These are phyloP conservation scores for Fusarium foetens DNA, from an alignment of 2,329 filamentous ascomycete genomes.

Conservation along the genomic window DNA sequence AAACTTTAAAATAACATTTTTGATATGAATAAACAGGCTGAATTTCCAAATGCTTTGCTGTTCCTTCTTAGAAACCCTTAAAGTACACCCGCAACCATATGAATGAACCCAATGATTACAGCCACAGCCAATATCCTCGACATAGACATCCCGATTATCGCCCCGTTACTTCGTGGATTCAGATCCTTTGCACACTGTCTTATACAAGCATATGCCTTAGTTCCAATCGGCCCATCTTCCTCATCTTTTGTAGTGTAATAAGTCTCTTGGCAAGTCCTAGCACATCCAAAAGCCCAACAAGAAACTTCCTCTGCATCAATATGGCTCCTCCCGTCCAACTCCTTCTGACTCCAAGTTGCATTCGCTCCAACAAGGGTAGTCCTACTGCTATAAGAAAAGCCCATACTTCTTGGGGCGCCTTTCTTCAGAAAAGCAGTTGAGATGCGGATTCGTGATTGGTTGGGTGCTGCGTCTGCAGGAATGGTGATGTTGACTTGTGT, in stretches of 20 bases:
- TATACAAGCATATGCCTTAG: constrained; percentile 25
- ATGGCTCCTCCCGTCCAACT: constrained; percentile 35
- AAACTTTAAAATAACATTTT: too few species aligned
- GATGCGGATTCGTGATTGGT: constrained; percentile 26
- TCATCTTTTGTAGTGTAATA: constrained; percentile 33
- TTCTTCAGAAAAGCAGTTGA: constrained; percentile 31
- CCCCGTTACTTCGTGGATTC: constrained; percentile 13
- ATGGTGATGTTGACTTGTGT: constrained; percentile 41
- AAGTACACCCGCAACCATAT: not conserved
- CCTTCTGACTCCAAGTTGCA: constrained; percentile 38
- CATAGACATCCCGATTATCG: not conserved
- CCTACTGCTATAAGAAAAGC: constrained; percentile 33
- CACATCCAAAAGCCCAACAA: constrained; percentile 37
- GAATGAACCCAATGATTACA: not conserved
- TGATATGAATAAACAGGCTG: not conserved
- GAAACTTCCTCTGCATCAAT: constrained; percentile 28
- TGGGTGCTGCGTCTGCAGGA: constrained; percentile 36
- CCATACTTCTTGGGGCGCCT: constrained; percentile 17
- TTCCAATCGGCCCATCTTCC: constrained; percentile 21
- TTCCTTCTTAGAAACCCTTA: not conserved
- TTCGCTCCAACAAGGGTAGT: constrained; percentile 30
- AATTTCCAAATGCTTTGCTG: not conserved
- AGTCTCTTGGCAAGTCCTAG: constrained; percentile 27
- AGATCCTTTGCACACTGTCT: constrained; percentile 31
- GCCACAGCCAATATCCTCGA: not conserved